These are phyloP conservation scores for Auricularia cornea DNA, from an alignment of 768 basidiomycete genomes.

Conservation along the genomic window DNA sequence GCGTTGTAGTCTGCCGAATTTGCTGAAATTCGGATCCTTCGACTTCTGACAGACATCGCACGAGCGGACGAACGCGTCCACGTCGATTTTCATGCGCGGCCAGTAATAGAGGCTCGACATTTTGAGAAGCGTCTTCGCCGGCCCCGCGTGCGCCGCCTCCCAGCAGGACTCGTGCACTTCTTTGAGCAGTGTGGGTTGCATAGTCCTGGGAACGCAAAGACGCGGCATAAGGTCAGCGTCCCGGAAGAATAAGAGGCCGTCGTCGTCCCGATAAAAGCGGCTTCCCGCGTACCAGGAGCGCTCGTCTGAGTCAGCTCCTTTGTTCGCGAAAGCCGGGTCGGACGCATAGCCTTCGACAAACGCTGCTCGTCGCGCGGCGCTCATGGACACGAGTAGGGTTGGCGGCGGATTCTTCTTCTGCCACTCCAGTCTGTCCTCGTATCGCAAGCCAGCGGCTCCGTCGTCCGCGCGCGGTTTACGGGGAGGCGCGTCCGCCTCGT, in stretches of 20 bases:
- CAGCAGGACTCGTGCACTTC: conserved; percentile 5
- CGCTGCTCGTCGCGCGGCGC: no score
- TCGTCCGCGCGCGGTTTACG: no score
- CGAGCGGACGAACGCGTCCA: not conserved
- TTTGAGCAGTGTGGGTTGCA: not conserved
- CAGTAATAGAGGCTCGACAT: not conserved
- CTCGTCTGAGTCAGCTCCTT: not conserved
- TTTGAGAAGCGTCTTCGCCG: conserved; percentile 5
- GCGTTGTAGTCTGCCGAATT: no score
- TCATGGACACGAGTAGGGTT: no score
- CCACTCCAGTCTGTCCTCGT: no score
- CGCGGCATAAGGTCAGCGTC: conserved; percentile 12
- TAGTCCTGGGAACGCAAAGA: conserved; percentile 8
- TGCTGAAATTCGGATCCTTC: no score
- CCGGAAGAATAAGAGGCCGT: conserved; percentile 10
- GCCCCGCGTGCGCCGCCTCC: conserved; percentile 6
- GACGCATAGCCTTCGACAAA: no score
- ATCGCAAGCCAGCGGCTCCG: no score
- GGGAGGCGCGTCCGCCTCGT: no score
- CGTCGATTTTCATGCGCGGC: conserved; percentile 9
- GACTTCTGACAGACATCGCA: no score
- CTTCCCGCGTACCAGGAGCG: conserved; percentile 4
- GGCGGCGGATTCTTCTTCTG: no score
- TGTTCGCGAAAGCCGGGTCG: no score
- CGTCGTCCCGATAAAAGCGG: conserved; percentile 8